Percentiles rank a stretch among this genome's conserved stretches.
Conservation (phyloP, 1,284 basidiomycete genomes). For the Naganishia albida region DNA sequence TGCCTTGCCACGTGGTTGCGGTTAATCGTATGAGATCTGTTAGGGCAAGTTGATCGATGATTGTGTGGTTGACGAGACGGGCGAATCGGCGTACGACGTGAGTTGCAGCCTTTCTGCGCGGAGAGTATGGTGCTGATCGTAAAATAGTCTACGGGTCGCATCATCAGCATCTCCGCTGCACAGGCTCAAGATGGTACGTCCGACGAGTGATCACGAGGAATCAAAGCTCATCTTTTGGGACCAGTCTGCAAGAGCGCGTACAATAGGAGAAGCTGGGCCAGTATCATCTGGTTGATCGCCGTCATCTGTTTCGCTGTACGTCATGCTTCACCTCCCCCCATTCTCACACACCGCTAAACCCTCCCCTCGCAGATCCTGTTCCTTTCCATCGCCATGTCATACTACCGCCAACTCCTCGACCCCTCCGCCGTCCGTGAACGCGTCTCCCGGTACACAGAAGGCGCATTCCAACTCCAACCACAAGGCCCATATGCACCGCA, state of each 20-base stretch:
- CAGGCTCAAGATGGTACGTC: conserved; percentile 23
- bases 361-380: conserved; percentile 61
- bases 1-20: neutral
- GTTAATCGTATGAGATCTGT: neutral
- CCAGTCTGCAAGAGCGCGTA: conserved; percentile 61
- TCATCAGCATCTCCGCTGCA: conserved; percentile 14
- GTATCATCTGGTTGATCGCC: conserved; percentile 64
- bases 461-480: conserved; percentile 31
- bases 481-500: conserved; percentile 40
- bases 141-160: neutral
- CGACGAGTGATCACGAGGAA: neutral
- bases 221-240: neutral
- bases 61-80: conserved; percentile 17
- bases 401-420: conserved; percentile 70
- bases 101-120: neutral
- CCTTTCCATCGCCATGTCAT: conserved; percentile 64
- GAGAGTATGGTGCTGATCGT: too few species aligned
- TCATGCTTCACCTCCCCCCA: neutral
- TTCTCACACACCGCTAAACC: conserved; percentile 16
- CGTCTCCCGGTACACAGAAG: conserved; percentile 40
- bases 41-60: conserved; percentile 20
- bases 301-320: conserved; percentile 51
- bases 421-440: conserved; percentile 58
- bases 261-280: conserved; percentile 63
- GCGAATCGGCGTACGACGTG: conserved; percentile 13